Conservation (phyloP, 2,329 filamentous ascomycete species). For the Triangularia verruculosa region DNA sequence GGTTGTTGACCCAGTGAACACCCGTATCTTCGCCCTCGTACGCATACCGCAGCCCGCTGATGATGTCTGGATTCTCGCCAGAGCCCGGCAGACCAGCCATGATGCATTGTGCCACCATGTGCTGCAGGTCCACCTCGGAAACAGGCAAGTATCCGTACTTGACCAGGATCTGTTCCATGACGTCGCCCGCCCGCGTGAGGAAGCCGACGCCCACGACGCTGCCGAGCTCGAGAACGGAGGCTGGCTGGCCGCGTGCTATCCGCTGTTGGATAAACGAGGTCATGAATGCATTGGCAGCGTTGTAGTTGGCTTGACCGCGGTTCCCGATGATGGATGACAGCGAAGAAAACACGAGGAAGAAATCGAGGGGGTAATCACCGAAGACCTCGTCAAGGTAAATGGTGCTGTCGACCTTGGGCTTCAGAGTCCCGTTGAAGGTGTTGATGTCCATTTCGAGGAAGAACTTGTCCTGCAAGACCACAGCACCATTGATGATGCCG, state of each 20-base stretch:
- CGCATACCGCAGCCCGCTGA: too few species aligned
- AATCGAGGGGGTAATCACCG: conserved; percentile 32
- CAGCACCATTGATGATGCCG: conserved; percentile 39
- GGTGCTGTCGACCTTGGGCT: conserved; percentile 36
- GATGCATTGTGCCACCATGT: conserved; percentile 15
- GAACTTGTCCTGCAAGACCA: conserved; percentile 34
- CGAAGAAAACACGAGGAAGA: conserved; percentile 28
- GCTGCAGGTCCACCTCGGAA: conserved; percentile 16
- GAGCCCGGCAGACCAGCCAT: too few species aligned
- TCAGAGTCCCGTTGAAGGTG: conserved; percentile 23
- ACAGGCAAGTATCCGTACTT: neutral
- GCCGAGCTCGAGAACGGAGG: conserved; percentile 18
- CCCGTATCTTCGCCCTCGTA: neutral
- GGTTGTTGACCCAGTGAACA: neutral
- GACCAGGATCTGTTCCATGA: neutral
- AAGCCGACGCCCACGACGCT: conserved; percentile 14
- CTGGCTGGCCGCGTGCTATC: conserved; percentile 13
- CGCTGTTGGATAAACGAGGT: conserved; percentile 32
- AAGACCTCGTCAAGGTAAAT: conserved; percentile 34
- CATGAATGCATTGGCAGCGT: conserved; percentile 37
- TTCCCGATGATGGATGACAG: conserved; percentile 5
- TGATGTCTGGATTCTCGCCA: too few species aligned
- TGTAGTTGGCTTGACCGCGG: conserved; percentile 18
- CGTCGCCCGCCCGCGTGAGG: neutral
- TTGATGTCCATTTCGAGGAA: conserved; percentile 28